phyloP scores from a whole-genome alignment of 768 basidiomycete genomes.

The Paxillus involutus region DNA sequence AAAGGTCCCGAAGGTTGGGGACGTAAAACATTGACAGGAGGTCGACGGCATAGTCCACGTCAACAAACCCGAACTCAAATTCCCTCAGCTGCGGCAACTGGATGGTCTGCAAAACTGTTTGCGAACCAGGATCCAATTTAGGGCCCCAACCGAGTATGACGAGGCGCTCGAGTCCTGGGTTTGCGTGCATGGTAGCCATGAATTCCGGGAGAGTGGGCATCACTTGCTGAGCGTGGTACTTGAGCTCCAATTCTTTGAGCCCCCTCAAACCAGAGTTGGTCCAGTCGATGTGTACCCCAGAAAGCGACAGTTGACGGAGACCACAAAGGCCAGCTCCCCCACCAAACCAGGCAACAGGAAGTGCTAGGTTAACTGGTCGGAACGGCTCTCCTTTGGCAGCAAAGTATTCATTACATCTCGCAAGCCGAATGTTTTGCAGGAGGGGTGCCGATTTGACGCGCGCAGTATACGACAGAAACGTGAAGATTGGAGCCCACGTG shows the following conservation, averaged over 20 bases:
- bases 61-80: conserved; percentile 45
- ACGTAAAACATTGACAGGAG: conserved; percentile 39
- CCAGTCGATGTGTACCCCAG: conserved; percentile 64
- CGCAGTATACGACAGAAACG: conserved; percentile 45
- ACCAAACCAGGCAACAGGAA: conserved; percentile 43
- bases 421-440: conserved; percentile 43
- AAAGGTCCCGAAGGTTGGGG: conserved; percentile 37
- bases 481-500: conserved; percentile 59
- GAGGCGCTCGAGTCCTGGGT: conserved; percentile 39
- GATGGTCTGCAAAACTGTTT: conserved; percentile 15
- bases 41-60: conserved; percentile 37
- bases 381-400: conserved; percentile 45
- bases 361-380: conserved; percentile 38
- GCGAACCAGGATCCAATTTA: conserved; percentile 18
- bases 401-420: conserved; percentile 60
- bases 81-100: conserved; percentile 30
- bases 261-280: conserved; percentile 36
- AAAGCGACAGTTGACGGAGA: conserved; percentile 45
- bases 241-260: conserved; percentile 50
- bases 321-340: conserved; percentile 29
- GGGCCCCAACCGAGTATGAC: conserved; percentile 58
- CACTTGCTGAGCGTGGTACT: conserved; percentile 59
- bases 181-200: conserved; percentile 39
- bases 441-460: conserved; percentile 33
- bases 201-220: conserved; percentile 53